Evolutionary conservation across 352 stramenopile genomes (phyloP), one percentile per base, ranked within the genome.

Genomic region (Hyaloperonospora arabidopsidis): DNA sequence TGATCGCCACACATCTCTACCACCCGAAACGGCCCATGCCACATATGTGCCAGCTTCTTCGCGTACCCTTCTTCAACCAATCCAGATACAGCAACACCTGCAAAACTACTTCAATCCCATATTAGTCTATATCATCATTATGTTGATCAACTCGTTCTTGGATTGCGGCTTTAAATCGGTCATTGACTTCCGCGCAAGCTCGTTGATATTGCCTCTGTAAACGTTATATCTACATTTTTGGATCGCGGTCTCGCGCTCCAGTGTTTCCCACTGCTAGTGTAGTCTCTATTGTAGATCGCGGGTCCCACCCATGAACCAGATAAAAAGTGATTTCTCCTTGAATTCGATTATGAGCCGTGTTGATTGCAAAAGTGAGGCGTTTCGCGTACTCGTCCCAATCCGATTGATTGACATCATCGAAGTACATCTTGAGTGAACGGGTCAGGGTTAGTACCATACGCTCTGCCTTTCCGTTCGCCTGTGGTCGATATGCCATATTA

Each of bases 201-300:
- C 22, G 23, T 18, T 54, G 21, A 17, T 64, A 59, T 0, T 63
- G 45, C 10, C 28, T n/a, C n/a, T 58, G 49, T 0, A 63, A 19
- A 5, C 29, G 49, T 10, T 49, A 55, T 8, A 49, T 25, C 57
- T 38, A 63, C 32, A 17, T n/a, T n/a, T n/a, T n/a, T n/a, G n/a
- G n/a, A n/a, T n/a, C n/a, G n/a, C n/a, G n/a, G n/a, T n/a, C n/a
- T n/a, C n/a, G n/a, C n/a, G n/a, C n/a, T n/a, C n/a, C n/a, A n/a
- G n/a, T n/a, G n/a, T n/a, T n/a, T n/a, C n/a, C n/a, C n/a, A n/a
- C n/a, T n/a, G n/a, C n/a, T n/a, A n/a, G n/a, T n/a, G n/a, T n/a
- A n/a, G n/a, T n/a, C n/a, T n/a, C n/a, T n/a, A n/a, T n/a, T n/a
- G n/a, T n/a, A n/a, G n/a, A n/a, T n/a, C n/a, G n/a, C n/a, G n/a